Base-by-base conservation (phyloP, 371 early-diverging fungal genomes). In the Coemansia sp. region DNA sequence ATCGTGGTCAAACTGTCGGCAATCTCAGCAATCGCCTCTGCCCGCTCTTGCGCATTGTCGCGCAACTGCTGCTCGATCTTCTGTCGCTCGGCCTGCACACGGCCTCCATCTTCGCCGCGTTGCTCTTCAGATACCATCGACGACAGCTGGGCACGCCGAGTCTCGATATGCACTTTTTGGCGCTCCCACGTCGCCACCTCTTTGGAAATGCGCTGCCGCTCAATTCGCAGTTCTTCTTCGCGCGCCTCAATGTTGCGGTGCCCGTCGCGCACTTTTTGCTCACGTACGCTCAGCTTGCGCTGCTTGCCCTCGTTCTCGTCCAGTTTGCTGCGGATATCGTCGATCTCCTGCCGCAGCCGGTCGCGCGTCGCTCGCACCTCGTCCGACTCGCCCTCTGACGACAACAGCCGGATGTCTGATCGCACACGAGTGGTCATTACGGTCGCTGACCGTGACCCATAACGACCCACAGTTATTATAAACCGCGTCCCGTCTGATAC, bases 401-500 rank as follows among this genome's bases (percentile, higher is more conserved):
- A 80, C 21, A 91, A 69, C 7, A 81, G 64, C 11, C 63, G 57
- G 4, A 89, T 80, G 4, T 59, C 61, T 6, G 55, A 44, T 21
- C 86, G 68, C 8, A 63, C 57, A 2, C 74, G 78, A 3, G 82
- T 75, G 5, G 80, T 79, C 1, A 83, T 83, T 48, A 80, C 79
- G 0, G 78, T 63, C 2, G 73, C 52, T 8, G 72, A 62, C 24
- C 63, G 71, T 11, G 66, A 58, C 6, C 82, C 89, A 65, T 89
- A 90, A 11, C 69, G 63, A 7, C 85, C 85, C 0, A 62, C 65
- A 13, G 80, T 82, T 1, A 90, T 74, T 12, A 64, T 67, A 63
- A 87, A 88, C 7, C 73, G 66, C 26, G 82, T 85, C 17, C 84
- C 77, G 11, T 80, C 82, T 57, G 85, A 77, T 12, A 84, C 67